Conservation (phyloP, 1,284 basidiomycete genomes). For the Ceratobasidium sp. region DNA sequence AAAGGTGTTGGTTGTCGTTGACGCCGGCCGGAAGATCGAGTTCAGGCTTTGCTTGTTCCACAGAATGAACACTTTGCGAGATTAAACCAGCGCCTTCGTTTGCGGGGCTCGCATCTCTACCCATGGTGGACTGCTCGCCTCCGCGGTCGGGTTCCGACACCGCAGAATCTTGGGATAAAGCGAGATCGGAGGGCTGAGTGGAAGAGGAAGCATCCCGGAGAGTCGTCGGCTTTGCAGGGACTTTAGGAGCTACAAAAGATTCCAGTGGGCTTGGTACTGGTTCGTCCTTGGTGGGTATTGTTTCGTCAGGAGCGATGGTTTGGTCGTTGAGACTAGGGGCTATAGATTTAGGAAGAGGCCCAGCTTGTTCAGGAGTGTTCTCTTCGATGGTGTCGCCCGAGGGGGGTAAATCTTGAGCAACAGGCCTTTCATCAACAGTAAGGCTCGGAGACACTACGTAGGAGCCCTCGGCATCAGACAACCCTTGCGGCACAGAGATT, state of each 20-base stretch:
- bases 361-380: not conserved
- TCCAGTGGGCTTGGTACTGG: conserved; percentile 7
- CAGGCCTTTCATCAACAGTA: not conserved
- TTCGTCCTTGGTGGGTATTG: conserved; percentile 48
- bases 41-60: not conserved
- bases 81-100: not conserved
- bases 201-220: not conserved
- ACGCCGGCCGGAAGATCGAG: conserved; percentile 14
- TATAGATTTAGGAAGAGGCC: not conserved
- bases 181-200: not conserved
- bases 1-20: conserved; percentile 15
- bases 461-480: not conserved
- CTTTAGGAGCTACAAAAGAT: not conserved
- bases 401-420: not conserved
- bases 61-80: not conserved
- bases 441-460: not conserved
- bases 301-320: not conserved
- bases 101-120: not conserved
- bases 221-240: not conserved
- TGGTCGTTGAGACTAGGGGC: not conserved
- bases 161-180: not conserved
- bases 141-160: not conserved
- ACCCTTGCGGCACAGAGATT: not conserved
- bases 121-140: not conserved
- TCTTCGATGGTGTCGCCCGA: not conserved